These are phyloP conservation scores for Fonsecaea pugnacius DNA, from an alignment of 2,329 filamentous ascomycete species.

Conservation along the genomic window DNA sequence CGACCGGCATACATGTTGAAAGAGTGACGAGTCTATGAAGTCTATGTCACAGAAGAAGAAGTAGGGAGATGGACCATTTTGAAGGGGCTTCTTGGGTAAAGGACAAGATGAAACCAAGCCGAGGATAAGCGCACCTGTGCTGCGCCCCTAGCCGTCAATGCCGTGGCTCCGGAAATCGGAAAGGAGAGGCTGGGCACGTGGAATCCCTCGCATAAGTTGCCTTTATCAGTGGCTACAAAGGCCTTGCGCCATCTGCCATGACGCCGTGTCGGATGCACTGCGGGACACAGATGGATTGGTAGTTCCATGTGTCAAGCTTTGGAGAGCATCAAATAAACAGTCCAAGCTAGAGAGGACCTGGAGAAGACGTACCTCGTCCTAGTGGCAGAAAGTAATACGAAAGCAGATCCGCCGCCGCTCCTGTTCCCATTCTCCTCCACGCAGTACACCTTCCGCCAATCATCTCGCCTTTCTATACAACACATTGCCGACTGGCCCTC, in stretches of 20 bases:
- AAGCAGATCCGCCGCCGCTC: neutral
- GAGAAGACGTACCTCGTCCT: neutral
- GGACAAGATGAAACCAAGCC: slow-evolving; percentile 8
- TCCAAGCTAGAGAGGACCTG: neutral
- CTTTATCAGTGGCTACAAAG: neutral
- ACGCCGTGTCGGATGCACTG: neutral
- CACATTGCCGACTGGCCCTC: neutral
- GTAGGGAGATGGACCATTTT: slow-evolving; percentile 12
- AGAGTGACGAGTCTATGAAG: neutral
- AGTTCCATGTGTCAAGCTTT: neutral
- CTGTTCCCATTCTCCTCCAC: neutral
- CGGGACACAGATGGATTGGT: neutral
- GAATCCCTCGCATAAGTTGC: neutral
- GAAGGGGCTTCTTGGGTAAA: slow-evolving; percentile 16
- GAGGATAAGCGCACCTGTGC: slow-evolving; percentile 24
- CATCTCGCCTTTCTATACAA: neutral
- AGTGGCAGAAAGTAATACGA: neutral
- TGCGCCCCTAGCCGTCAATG: neutral
- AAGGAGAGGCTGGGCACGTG: neutral
- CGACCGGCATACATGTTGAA: slow-evolving; percentile 26
- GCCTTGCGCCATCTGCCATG: neutral
- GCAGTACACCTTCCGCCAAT: neutral
- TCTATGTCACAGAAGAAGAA: slow-evolving; percentile 1
- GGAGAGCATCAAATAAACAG: neutral
- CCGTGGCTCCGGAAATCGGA: slow-evolving; percentile 3